A percentile compares a stretch with the other conserved stretches of the same genome.
Conservation (phyloP, 2,329 filamentous ascomycete genomes). For the Pseudocercospora eumusae region DNA sequence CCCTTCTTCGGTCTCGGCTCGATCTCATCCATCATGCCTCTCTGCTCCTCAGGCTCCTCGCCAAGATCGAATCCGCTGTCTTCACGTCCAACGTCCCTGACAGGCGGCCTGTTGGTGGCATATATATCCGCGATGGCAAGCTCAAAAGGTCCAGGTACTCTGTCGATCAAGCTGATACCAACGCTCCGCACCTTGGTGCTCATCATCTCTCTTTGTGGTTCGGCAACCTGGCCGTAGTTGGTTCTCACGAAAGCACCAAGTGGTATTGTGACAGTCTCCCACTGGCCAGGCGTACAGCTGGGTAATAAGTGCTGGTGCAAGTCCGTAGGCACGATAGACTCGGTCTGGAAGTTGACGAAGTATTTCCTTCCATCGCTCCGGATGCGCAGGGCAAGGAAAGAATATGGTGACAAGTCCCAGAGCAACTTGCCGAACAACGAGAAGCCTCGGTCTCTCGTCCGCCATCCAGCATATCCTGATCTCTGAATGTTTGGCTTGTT, state of each 20-base stretch:
- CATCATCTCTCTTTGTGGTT: conserved; percentile 88
- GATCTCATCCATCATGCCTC: conserved; percentile 38
- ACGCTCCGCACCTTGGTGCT: conserved; percentile 81
- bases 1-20: conserved; percentile 37
- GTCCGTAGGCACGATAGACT: conserved; percentile 90
- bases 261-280: conserved; percentile 92
- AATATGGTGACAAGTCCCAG: conserved; percentile 89
- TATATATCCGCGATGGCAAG: conserved; percentile 82
- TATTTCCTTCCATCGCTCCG: conserved; percentile 91
- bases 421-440: conserved; percentile 83
- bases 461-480: conserved; percentile 86
- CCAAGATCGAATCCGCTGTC: conserved; percentile 37
- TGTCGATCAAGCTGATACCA: conserved; percentile 85
- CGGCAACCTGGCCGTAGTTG: conserved; percentile 86
- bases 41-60: conserved; percentile 26
- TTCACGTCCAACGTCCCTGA: conserved; percentile 38
- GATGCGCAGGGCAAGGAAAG: conserved; percentile 81
- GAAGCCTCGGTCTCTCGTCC: conserved; percentile 72
- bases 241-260: conserved; percentile 94
- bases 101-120: conserved; percentile 72
- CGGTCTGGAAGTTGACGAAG: conserved; percentile 93
- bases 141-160: conserved; percentile 84
- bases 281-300: conserved; percentile 74
- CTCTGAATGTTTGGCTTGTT: conserved; percentile 73
- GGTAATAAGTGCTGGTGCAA: conserved; percentile 92